Evolutionary conservation across 2,329 filamentous ascomycete genomes (phyloP).

Genomic region (Berkeleyomyces rouxiae): DNA sequence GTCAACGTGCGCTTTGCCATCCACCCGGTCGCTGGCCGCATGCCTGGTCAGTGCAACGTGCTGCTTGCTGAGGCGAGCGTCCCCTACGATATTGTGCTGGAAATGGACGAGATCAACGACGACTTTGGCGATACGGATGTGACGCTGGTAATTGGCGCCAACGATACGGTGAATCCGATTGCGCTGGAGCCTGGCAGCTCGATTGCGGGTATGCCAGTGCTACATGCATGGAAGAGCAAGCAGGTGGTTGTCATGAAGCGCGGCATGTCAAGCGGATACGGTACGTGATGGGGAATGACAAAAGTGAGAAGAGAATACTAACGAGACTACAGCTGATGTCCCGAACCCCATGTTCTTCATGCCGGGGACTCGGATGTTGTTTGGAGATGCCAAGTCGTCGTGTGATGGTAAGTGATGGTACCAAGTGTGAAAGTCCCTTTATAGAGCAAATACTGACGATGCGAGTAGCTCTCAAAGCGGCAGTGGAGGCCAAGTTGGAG

Average conservation of each 20-base stretch:
- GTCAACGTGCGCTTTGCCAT: slow-evolving; percentile 79
- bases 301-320: slow-evolving; percentile 11
- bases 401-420: slow-evolving; percentile 48
- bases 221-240: slow-evolving; percentile 90
- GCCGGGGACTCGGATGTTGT: slow-evolving; percentile 78
- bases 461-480: slow-evolving; percentile 25
- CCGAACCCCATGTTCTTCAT: slow-evolving; percentile 90
- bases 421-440: neutral
- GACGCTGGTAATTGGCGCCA: slow-evolving; percentile 77
- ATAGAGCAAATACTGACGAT: neutral
- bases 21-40: slow-evolving; percentile 75
- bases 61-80: slow-evolving; percentile 75
- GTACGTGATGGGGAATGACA: slow-evolving; percentile 27
- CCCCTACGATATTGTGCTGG: slow-evolving; percentile 79
- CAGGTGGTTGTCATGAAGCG: slow-evolving; percentile 89
- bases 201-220: slow-evolving; percentile 83
- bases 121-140: slow-evolving; percentile 76
- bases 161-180: slow-evolving; percentile 85
- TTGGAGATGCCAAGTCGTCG: slow-evolving; percentile 72
- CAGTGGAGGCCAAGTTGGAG: slow-evolving; percentile 21
- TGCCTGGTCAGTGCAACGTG: slow-evolving; percentile 90
- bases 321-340: slow-evolving; percentile 48
- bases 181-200: slow-evolving; percentile 67
- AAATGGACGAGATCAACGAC: slow-evolving; percentile 95
- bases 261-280: slow-evolving; percentile 75